Evolutionary conservation across 176 grass and related monocot species (phyloP).

Genomic region (Cenchrus americanus): DNA sequence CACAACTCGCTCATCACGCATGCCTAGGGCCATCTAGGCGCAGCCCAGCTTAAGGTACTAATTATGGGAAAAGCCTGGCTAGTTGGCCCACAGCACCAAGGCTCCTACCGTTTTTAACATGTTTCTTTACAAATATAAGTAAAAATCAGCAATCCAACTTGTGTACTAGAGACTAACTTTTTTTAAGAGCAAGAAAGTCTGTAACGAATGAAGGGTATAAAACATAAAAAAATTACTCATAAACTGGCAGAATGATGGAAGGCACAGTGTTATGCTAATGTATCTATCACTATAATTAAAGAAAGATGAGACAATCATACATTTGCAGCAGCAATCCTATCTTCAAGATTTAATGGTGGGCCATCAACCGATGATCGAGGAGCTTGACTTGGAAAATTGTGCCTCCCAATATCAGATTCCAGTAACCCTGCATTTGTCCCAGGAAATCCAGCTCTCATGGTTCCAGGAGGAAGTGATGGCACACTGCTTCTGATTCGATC

Average conservation of each 20-base stretch:
- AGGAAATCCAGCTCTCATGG: constrained; percentile 54
- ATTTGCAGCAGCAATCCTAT: constrained; percentile 55
- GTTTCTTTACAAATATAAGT: constrained; percentile 19
- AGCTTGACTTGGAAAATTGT: constrained; percentile 62
- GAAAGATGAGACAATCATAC: constrained; percentile 60
- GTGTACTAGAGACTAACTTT: not conserved
- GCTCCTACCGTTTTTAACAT: not conserved
- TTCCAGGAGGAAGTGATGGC: constrained; percentile 47
- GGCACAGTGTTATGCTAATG: constrained; percentile 5
- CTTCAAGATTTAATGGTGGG: constrained; percentile 48
- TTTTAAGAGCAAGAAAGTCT: not conserved
- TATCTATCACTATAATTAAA: constrained; percentile 32
- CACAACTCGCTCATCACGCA: not conserved
- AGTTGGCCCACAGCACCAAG: not conserved
- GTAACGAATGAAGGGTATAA: not conserved
- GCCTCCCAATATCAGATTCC: constrained; percentile 63
- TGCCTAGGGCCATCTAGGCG: not conserved
- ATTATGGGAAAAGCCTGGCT: not conserved
- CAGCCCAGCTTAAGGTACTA: not conserved
- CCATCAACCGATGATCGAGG: constrained; percentile 53
- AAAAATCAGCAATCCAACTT: constrained; percentile 6
- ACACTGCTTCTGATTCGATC: constrained; percentile 59
- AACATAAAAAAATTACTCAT: constrained; percentile 22
- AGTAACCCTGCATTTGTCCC: constrained; percentile 48
- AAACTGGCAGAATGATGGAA: constrained; percentile 9